These are phyloP conservation scores for Trametes villosa DNA, from an alignment of 768 basidiomycete genomes.

Conservation along the genomic window DNA sequence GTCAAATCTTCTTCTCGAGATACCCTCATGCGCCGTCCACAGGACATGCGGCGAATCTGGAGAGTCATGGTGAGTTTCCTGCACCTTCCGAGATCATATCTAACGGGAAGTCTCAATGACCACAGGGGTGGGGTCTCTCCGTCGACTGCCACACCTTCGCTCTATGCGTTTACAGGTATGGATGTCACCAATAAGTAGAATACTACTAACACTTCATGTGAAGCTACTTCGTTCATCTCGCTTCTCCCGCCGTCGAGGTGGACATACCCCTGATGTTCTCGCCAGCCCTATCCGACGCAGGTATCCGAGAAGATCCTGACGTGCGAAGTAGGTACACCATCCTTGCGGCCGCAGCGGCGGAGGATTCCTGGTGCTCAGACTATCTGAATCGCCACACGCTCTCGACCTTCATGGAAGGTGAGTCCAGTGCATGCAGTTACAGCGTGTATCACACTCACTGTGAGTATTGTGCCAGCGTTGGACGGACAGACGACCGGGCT, in stretches of 20 bases:
- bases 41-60: constrained; percentile 1
- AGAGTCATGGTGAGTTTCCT: constrained; percentile 1
- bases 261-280: not conserved
- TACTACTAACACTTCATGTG: not conserved
- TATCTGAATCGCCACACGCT: constrained; percentile 1
- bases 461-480: not conserved
- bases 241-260: not conserved
- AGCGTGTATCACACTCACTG: too few relatives aligned
- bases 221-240: constrained; percentile 1
- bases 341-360: not conserved
- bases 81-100: not conserved
- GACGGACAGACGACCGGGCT: constrained; percentile 6
- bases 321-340: not conserved
- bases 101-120: not conserved
- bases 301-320: not conserved
- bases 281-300: not conserved
- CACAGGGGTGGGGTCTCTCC: not conserved
- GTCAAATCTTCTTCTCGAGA: too few relatives aligned
- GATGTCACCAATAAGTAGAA: not conserved
- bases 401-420: constrained; percentile 10
- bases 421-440: too few relatives aligned
- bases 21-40: too few relatives aligned
- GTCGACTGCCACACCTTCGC: constrained; percentile 1
- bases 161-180: constrained; percentile 1
- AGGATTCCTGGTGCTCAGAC: not conserved